Evolutionary conservation across 495 filamentous ascomycete species (phyloP), one percentile per base, ranked within the genome.

Genomic region (Xylaria palmicola): DNA sequence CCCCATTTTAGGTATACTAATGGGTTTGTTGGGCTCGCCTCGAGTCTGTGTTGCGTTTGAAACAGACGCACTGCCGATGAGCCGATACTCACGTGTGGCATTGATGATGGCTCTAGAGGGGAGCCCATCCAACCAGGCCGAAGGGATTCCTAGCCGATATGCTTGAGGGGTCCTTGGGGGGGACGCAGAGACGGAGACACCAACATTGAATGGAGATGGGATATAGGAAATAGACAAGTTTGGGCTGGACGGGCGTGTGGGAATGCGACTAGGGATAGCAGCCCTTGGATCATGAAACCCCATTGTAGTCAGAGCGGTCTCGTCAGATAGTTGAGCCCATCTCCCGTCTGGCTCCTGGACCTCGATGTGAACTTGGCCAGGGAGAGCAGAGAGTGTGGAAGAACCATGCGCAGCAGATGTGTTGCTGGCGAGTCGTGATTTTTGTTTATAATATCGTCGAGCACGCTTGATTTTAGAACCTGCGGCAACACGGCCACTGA

Each of bases 401-500:
- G 3, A 17, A 1, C 26, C 1, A 4, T 27, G 26, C 5, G 45
- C 26, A n/a, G n/a, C n/a, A 6, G 32, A 34, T 34, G 6, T 5
- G 17, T 22, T 17, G n/a, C 13, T 17, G 45, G 26, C 24, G 13
- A 2, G 15, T 45, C 55, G 45, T 27, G 12, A 24, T 43, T 47
- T 56, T 52, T 62, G 60, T 71, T 71, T n/a, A 71, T 55, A 9
- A 75, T 62, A 26, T 74, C 75, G 10, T 65, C 67, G 30, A 52
- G 63, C 37, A 64, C 61, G 22, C 78, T 56, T 10, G 19, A 68
- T 39, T 32, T 40, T 65, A 13, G 41, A 36, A 12, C 34, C 34
- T 19, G 57, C 12, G 1, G 66, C 37, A 15, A 54, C 30, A 30
- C 63, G 57, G 10, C 56, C 63, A 44, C 57, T 66, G 40, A 68